Evolutionary conservation across 257 asterid species (phyloP), one percentile per base, ranked within the genome.

Genomic region (Fraxinus americana): DNA sequence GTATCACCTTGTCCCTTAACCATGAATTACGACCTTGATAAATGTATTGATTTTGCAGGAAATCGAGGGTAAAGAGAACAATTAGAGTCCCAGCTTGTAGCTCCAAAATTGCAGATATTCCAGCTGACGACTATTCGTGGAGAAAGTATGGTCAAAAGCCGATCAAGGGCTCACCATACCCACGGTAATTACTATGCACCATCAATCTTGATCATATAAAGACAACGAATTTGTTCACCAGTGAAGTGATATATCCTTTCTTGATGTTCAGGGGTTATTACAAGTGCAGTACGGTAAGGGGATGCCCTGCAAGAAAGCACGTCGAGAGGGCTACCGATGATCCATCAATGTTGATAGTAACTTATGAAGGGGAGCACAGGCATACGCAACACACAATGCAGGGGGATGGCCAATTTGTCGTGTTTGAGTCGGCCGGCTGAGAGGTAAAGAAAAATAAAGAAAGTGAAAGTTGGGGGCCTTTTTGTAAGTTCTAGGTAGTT

Each of bases 141-240:
- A 91, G 98, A 54, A 91, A 92, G 77, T 92, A 92, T 77, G 97
- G 97, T 21, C 94, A 92, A 71, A 92, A 91, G 85, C 94, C 95
- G 2, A 91, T 91, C 90, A 93, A 93, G 79, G 98, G 97, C 35
- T 92, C 97, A 2, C 91, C 94, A 27, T 90, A 83, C 86, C 98
- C 98, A 84, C 85, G 97, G 98, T 92, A 91, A 16, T 30, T 34
- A 81, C 73, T 70, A 2, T 82, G 80, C 84, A 82, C 87, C 82
- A 14, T 68, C 32, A 17, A 43, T 66, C 35, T 32, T 16, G 39
- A 0, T 65, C 52, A 10, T 80, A 36, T 3, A 0, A 8, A 50
- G 21, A 25, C 5, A 2, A 3, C 2, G 1, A 13, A 5, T 10
- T n/a, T 59, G 7, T 34, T 11, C 21, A 14, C 36, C n/a, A n/a